Base-by-base conservation (phyloP, 169 alveolate species). In the Perkinsus olseni region DNA sequence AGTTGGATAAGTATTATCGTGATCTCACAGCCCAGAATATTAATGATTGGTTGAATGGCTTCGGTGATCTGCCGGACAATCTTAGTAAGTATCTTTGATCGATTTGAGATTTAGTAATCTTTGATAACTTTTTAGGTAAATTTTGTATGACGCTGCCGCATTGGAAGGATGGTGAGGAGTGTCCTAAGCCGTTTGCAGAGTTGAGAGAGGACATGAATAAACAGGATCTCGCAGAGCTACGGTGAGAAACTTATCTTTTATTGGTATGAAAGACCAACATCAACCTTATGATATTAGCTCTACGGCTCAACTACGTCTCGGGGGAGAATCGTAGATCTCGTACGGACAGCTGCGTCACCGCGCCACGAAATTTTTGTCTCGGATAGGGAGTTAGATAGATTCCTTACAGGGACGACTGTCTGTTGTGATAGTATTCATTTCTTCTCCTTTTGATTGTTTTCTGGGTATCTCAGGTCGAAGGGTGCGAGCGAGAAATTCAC, bases 1-100 rank as follows among this genome's bases (percentile, higher is more conserved):
- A 94, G 90, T 62, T 94, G 94, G 95, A 94, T 74, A 94, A 94
- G 92, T 94, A 94, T 39, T 94, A 94, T 91, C 62, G 92, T 17
- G 95, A 94, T 92, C 37, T 94, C 74, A 94, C 94, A 92, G 24
- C 92, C 38, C 94, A 94, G 48, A 94, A 94, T 50, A 92, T 94
- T 38, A 91, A 92, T 51, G 92, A 92, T 21, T 94, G 95, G 95
- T 91, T 94, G 74, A 93, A 92, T n/a, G 94, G 95, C 50, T 92
- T 82, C 34, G 95, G 95, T 82, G 95, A 94, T 90, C 74, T 94
- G 34, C 95, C 95, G 11, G 92, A 91, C 10, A 92, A 92, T 40
- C 90, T 94, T 74, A 74, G n/a, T 13, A 62, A 62, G 82, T 62
- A 13, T 45, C 6, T 10, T 10, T 17, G 24, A 10, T 24, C 36